phyloP scores from a whole-genome alignment of 306 rosid genomes.

The Purshia tridentata region DNA sequence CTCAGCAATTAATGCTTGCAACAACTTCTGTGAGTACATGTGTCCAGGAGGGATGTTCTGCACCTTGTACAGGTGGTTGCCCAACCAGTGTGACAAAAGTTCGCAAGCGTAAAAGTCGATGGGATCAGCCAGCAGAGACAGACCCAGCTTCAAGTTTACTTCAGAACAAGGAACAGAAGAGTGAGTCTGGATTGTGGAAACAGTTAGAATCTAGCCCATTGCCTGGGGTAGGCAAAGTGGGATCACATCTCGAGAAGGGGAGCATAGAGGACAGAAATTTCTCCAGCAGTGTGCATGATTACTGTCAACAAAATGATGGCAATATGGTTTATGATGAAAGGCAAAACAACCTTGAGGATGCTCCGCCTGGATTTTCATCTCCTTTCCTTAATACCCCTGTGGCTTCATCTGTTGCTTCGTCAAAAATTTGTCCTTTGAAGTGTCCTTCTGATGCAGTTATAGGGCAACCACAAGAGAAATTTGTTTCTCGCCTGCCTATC shows the following conservation, averaged over 20 bases:
- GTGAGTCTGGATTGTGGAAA: conserved; percentile 21
- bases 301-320: conserved; percentile 35
- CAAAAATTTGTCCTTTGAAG: conserved; percentile 34
- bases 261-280: conserved; percentile 18
- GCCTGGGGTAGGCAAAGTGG: conserved; percentile 17
- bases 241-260: conserved; percentile 3
- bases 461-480: conserved; percentile 78
- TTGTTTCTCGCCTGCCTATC: conserved; percentile 64
- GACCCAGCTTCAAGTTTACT: conserved; percentile 31
- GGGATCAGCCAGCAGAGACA: conserved; percentile 92
- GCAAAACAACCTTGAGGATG: conserved; percentile 57
- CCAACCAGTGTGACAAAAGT: conserved; percentile 41
- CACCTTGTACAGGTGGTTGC: conserved; percentile 35
- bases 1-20: conserved; percentile 42
- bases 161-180: conserved; percentile 44
- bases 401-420: conserved; percentile 36
- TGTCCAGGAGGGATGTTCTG: conserved; percentile 52
- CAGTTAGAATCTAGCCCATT: conserved; percentile 30
- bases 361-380: conserved; percentile 92
- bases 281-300: conserved; percentile 21
- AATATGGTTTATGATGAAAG: conserved; percentile 35
- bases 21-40: conserved; percentile 42
- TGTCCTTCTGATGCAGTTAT: conserved; percentile 36
- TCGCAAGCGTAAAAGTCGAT: conserved; percentile 94
- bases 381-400: conserved; percentile 34